Base-by-base conservation (phyloP, 495 filamentous ascomycete genomes). In the Peziza echinospora region DNA sequence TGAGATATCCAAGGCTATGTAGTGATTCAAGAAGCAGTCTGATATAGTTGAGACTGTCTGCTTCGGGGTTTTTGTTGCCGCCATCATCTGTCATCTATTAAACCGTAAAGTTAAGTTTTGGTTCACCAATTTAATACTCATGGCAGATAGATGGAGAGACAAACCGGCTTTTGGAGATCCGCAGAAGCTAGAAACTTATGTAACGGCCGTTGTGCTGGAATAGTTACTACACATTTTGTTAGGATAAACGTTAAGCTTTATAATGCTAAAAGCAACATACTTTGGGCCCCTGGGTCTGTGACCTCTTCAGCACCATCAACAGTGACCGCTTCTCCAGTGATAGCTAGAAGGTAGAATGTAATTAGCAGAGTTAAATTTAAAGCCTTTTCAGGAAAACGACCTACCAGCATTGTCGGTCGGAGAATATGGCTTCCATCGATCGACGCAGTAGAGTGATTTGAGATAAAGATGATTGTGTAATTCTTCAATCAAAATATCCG, bases 381-480 rank as follows among this genome's bases (percentile, higher is more conserved):
- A 34, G 8, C 8, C 26, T 8, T 8, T n/a, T 8, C n/a, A 34
- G 8, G 8, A 34, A 8, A 34, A 34, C 8, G 16, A 19, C 41
- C n/a, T 43, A 21, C 21, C 41, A 10, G 41, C 30, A 69, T 68
- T 24, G 56, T 52, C 25, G 48, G 57, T 17, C 57, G 65, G 41
- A 9, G 52, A 53, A 50, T 82, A 67, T 41, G 71, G 68, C 57
- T 89, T 92, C 89, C 89, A 99, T 43, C 89, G 67, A 61, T 91
- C 82, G 50, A 91, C 82, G 61, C 85, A 94, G 55, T 96, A 96
- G 0, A 84, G 86, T 9, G 85, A 93, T 54, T 94, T 96, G 10
- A 99, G 71, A 55, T 96, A 99, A 3, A 99, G 69, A 64, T 99
- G 89, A 56, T 87, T 92, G 58, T 96, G 91, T 39, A 99, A 66